Evolutionary conservation across 352 stramenopile genomes (phyloP).

Genomic region (Blastocystis hominis): DNA sequence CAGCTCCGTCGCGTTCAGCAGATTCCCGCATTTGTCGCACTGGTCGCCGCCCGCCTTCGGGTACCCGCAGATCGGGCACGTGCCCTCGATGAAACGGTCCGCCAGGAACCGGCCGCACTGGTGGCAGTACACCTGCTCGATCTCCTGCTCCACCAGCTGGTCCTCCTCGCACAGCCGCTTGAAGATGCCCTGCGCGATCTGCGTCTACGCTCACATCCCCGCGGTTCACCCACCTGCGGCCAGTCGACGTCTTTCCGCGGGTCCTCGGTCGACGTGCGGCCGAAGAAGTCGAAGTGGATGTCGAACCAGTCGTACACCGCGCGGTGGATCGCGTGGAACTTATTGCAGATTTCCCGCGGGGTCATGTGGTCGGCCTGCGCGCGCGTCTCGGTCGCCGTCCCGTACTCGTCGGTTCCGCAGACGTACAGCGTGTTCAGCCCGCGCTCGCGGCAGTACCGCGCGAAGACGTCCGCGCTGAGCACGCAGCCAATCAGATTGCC

Average conservation of each 20-base stretch:
- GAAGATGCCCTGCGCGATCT: constrained; percentile 77
- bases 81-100: constrained; percentile 60
- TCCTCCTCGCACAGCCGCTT: constrained; percentile 70
- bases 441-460: constrained; percentile 56
- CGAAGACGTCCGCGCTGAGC: constrained; percentile 59
- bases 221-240: constrained; percentile 66
- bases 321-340: constrained; percentile 66
- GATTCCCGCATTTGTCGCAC: constrained; percentile 66
- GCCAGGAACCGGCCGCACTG: constrained; percentile 59
- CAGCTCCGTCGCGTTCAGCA: constrained; percentile 59
- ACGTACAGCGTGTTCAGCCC: constrained; percentile 58
- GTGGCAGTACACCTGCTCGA: constrained; percentile 59
- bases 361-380: constrained; percentile 62
- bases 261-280: constrained; percentile 55
- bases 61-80: constrained; percentile 64
- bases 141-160: constrained; percentile 67
- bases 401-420: constrained; percentile 60
- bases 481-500: constrained; percentile 61
- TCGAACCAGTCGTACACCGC: constrained; percentile 60
- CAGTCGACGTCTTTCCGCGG: constrained; percentile 35
- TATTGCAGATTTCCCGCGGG: constrained; percentile 73
- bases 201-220: constrained; percentile 72
- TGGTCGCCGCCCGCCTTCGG: constrained; percentile 75
- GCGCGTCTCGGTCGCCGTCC: constrained; percentile 59
- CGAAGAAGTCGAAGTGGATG: constrained; percentile 59